Evolutionary conservation across 257 asterid species (phyloP), one percentile per base, ranked within the genome.

Genomic region (Euphrasia confusa): DNA sequence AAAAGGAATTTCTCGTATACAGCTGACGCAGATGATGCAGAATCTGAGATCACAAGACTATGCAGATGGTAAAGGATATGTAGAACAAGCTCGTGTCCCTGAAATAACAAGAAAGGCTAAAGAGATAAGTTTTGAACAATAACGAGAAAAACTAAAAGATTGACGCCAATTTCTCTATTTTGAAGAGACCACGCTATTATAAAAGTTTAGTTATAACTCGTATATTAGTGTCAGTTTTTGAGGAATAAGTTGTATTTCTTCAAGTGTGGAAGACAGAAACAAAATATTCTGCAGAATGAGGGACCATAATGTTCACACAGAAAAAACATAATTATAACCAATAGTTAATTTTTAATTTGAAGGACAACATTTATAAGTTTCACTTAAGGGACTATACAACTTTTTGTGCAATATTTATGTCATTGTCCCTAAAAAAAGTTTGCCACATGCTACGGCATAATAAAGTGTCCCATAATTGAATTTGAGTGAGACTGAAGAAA

Each of bases 1-100:
- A 78, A 72, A 77, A 93, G 89, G 77, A 89, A 79, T 56, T 82
- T 80, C 74, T 87, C 97, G 67, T 89, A 93, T 63, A 78, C 73
- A 68, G 77, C 78, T 68, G 89, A 81, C 75, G 85, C 83, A 69
- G 86, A 81, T 59, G 88, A 71, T 14, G 68, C 74, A 45, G 88
- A 70, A 78, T 83, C 91, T 12, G 92, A 83, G 62, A 80, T 64
- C 77, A 71, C 80, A 42, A 87, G 90, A 58, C 86, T 69, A 68
- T 78, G 92, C 48, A 93, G 86, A 77, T 89, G 89, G 79, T 82
- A 93, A 18, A 89, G 94, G 74, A 89, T 86, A 76, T 85, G 86
- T 89, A 93, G 71, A 32, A 86, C 89, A 58, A 87, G 92, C 80
- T 93, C 99, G 21, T 89, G 99, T 32, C 97, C 95, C 99, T 93